A percentile compares a stretch with the other conserved stretches of the same genome.
These are phyloP conservation scores for Liquidambar formosana DNA, from an alignment of 164 flowering plant species.

Conservation along the genomic window DNA sequence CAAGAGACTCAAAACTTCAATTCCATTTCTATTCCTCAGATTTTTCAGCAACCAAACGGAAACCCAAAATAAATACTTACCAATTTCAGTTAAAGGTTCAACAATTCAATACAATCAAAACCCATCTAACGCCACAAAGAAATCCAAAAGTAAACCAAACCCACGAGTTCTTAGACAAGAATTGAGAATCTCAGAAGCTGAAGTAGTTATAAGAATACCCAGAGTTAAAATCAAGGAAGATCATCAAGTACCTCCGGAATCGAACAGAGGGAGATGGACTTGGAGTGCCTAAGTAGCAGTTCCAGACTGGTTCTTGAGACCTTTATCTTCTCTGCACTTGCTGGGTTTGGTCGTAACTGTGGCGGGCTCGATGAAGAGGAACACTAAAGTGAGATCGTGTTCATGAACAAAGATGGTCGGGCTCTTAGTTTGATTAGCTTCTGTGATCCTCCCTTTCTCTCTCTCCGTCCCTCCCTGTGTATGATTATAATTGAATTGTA, in stretches of 20 bases:
- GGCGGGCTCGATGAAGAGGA: background rate
- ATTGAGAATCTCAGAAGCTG: background rate
- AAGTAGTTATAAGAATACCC: background rate
- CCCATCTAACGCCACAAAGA: background rate
- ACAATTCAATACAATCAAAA: background rate
- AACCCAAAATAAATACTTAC: background rate
- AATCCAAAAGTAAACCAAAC: background rate
- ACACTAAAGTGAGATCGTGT: background rate
- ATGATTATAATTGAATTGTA: too few species aligned
- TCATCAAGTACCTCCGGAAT: slow-evolving; percentile 8
- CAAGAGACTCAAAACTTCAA: background rate
- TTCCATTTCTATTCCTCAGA: background rate
- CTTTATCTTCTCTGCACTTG: background rate
- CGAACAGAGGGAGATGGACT: background rate
- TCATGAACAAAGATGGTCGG: background rate
- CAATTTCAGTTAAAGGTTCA: background rate
- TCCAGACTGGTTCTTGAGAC: background rate
- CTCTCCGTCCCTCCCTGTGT: too few species aligned
- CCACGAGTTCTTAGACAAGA: background rate
- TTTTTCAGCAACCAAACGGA: background rate
- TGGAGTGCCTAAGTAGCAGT: background rate
- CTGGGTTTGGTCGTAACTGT: background rate
- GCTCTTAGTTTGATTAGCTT: background rate
- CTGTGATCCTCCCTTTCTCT: background rate
- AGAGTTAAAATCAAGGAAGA: slow-evolving; percentile 3